These are phyloP conservation scores for Backusella tuberculispora DNA, from an alignment of 192 early-diverging fungal species.

Conservation along the genomic window DNA sequence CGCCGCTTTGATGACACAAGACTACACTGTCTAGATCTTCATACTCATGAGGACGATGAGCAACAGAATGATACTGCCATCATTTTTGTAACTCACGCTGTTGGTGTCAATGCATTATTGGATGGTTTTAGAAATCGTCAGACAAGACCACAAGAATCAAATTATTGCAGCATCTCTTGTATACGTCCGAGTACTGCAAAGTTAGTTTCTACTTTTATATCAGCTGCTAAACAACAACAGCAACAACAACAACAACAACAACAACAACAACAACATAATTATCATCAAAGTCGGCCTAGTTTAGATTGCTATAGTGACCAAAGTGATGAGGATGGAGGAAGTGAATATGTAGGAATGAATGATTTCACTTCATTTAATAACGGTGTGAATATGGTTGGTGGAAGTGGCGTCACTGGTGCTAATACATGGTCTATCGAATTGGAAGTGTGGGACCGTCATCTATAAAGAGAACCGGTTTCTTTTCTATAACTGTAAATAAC, in stretches of 20 bases:
- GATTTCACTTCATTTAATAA: background rate
- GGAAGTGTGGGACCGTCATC: background rate
- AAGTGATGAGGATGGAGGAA: slow-evolving; percentile 23
- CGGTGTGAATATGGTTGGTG: background rate
- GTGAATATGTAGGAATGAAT: background rate
- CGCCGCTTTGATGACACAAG: slow-evolving; percentile 33
- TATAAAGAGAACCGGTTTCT: background rate
- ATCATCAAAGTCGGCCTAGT: background rate
- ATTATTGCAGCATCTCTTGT: slow-evolving; percentile 29
- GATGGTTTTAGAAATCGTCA: slow-evolving; percentile 31
- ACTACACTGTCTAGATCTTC: slow-evolving; percentile 4
- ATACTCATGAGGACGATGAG: background rate
- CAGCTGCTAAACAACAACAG: background rate
- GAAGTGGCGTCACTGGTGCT: background rate
- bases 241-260: background rate
- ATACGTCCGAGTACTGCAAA: background rate
- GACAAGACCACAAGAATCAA: slow-evolving; percentile 25
- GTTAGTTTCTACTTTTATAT: background rate
- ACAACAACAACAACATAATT: background rate
- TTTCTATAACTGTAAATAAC: background rate
- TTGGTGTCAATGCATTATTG: slow-evolving; percentile 43
- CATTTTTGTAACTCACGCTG: slow-evolving; percentile 37
- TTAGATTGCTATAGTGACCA: slow-evolving; percentile 21
- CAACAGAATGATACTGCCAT: slow-evolving; percentile 1
- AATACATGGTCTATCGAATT: slow-evolving; percentile 15